Base-by-base conservation (phyloP, 495 filamentous ascomycete genomes). In the Sphaerosporella brunnea region DNA sequence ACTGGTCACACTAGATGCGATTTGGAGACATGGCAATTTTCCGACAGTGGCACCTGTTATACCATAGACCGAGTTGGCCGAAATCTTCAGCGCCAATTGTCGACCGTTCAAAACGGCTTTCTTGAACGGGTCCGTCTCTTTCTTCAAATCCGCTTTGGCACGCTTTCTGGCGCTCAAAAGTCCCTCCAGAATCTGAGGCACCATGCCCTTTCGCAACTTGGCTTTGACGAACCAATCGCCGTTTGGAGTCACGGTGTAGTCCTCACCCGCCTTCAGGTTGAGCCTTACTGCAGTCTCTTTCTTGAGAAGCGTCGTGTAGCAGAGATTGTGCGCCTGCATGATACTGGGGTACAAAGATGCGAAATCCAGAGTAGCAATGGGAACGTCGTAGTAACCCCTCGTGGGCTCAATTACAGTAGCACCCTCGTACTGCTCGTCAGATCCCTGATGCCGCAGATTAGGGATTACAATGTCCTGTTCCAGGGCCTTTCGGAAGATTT, bases 271-370 rank as follows among this genome's bases (percentile, higher is more conserved):
- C 52, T 73, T 72, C 35, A 94, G 61, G 1, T 66, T 65, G 23
- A 85, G 67, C 49, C 73, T 81, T 51, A 92, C 82, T 3, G 92
- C 69, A 2, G 70, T 73, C n/a, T 60, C 69, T 62, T 86, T 88
- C 60, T 82, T 90, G 32, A 96, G 65, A 13, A 95, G 68, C 0
- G 90, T 99, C 0, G 90, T 99, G 67, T 99, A 99, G 63, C 90
- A 99, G 23, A 99, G 74, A 52, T 99, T 99, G 63, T 99, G 90
- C 0, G 90, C 90, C 64, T 95, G 88, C 61, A 99, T 99, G 61
- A 99, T 96, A 63, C 85, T 94, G 9, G 90, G 90, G 59, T 99
- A 99, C 51, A 99, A 77, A 3, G 86, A 94, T 15, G 90, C 92
- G 56, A 99, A 99, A 83, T 99, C 90, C 7, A 99, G 79, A 0